Evolutionary conservation across 129 eudicot species (phyloP).

Genomic region (Flaveria sonorensis): DNA sequence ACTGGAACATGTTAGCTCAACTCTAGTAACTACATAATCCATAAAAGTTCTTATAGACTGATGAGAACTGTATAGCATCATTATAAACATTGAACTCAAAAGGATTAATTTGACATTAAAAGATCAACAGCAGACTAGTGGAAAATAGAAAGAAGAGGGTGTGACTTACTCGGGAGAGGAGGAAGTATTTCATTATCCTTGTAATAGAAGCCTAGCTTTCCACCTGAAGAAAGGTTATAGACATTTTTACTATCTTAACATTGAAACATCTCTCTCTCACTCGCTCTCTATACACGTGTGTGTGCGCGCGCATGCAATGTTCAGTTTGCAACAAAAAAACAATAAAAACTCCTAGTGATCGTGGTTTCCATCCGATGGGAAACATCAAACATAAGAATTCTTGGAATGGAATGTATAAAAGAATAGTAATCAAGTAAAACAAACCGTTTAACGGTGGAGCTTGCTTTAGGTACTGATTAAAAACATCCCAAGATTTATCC

Average conservation of each 20-base stretch:
- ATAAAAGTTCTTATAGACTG: not conserved
- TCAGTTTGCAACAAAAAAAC: not conserved
- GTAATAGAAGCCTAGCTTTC: constrained; percentile 88
- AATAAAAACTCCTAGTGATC: not conserved
- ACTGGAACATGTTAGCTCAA: not conserved
- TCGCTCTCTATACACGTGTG: no score
- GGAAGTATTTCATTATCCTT: constrained; percentile 96
- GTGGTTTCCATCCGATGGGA: not conserved
- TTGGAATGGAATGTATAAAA: not conserved
- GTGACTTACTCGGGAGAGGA: constrained; percentile 77
- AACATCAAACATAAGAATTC: no score
- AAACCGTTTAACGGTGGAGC: constrained; percentile 82
- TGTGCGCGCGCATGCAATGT: not conserved
- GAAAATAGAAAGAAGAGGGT: not conserved
- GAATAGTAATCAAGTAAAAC: constrained; percentile 26
- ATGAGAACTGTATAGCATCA: not conserved
- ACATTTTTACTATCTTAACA: not conserved
- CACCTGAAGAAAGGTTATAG: constrained; percentile 44
- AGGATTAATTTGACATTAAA: constrained; percentile 7
- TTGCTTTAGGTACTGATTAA: constrained; percentile 62
- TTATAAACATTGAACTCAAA: not conserved
- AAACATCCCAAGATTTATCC: constrained; percentile 85
- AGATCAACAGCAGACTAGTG: constrained; percentile 22
- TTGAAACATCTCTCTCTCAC: not conserved
- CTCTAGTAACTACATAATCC: constrained; percentile 2